Conservation (phyloP, 768 basidiomycete genomes). For the Boletus speciosus region DNA sequence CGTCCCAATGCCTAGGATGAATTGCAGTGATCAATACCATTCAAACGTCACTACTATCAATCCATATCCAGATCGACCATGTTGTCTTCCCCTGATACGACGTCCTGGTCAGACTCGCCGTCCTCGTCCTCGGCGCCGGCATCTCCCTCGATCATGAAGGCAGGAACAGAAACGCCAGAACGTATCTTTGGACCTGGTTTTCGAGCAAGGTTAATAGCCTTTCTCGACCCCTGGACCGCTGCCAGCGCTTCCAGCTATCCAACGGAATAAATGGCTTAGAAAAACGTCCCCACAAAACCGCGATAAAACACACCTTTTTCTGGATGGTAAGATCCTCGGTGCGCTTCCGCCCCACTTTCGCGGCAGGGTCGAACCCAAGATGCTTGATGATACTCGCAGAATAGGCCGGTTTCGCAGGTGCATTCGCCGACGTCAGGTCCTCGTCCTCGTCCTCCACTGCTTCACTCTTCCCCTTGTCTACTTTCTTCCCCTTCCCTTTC, state of each 20-base stretch:
- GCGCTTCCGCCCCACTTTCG: constrained; percentile 48
- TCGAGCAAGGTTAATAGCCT: constrained; percentile 56
- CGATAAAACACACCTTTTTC: constrained; percentile 50
- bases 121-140: background rate
- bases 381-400: constrained; percentile 64
- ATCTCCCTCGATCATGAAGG: constrained; percentile 26
- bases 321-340: constrained; percentile 40
- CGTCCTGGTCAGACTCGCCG: constrained; percentile 12
- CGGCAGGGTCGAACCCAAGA: constrained; percentile 77
- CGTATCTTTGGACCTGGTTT: constrained; percentile 60
- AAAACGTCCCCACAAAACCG: no score
- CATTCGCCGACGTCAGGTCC: constrained; percentile 14
- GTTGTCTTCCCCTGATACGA: constrained; percentile 6
- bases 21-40: background rate
- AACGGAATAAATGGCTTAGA: background rate
- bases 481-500: constrained; percentile 14
- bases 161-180: constrained; percentile 51
- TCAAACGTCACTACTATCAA: constrained; percentile 18
- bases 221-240: constrained; percentile 47
- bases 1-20: background rate
- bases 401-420: constrained; percentile 47
- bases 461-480: constrained; percentile 17
- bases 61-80: constrained; percentile 25
- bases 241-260: constrained; percentile 56
- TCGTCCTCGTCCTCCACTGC: constrained; percentile 9